Evolutionary conservation across 192 early-diverging fungal genomes (phyloP).

Genomic region (Jimgerdemannia lactiflua): DNA sequence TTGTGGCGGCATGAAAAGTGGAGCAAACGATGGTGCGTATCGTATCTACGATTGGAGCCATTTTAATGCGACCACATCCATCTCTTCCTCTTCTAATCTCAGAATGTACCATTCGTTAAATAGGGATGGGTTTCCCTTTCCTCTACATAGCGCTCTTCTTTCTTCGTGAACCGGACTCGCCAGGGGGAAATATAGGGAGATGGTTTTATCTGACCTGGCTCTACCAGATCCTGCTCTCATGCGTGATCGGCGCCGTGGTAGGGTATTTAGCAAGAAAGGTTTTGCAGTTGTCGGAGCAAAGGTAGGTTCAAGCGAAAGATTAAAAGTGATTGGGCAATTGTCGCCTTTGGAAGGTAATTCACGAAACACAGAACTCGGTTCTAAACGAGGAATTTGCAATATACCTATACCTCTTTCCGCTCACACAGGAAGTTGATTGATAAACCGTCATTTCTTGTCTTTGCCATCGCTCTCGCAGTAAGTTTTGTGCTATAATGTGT

Average conservation of each 20-base stretch:
- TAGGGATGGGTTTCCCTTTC: constrained; percentile 74
- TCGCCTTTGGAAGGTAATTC: too few relatives aligned
- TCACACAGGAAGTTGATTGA: constrained; percentile 71
- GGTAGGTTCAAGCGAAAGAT: constrained; percentile 17
- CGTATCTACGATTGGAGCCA: neutral
- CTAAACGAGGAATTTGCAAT: neutral
- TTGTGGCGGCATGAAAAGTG: constrained; percentile 42
- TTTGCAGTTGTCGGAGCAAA: constrained; percentile 62
- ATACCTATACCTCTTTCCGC: constrained; percentile 1
- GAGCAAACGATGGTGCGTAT: constrained; percentile 72
- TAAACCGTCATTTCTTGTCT: constrained; percentile 81
- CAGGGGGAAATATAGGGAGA: constrained; percentile 67
- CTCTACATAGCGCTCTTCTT: constrained; percentile 75
- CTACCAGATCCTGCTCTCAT: constrained; percentile 75
- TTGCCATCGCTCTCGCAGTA: constrained; percentile 78
- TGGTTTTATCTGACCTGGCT: constrained; percentile 76
- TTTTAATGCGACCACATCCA: neutral
- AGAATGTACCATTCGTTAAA: neutral
- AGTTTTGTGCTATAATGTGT: constrained; percentile 10
- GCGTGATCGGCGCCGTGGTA: constrained; percentile 66
- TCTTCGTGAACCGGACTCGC: constrained; percentile 36
- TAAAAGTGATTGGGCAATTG: too few relatives aligned
- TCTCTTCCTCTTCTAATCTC: neutral
- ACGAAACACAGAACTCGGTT: too few relatives aligned
- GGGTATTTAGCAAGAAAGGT: constrained; percentile 67